phyloP scores from a whole-genome alignment of 2,329 filamentous ascomycete species.

The Fusarium burgessii region DNA sequence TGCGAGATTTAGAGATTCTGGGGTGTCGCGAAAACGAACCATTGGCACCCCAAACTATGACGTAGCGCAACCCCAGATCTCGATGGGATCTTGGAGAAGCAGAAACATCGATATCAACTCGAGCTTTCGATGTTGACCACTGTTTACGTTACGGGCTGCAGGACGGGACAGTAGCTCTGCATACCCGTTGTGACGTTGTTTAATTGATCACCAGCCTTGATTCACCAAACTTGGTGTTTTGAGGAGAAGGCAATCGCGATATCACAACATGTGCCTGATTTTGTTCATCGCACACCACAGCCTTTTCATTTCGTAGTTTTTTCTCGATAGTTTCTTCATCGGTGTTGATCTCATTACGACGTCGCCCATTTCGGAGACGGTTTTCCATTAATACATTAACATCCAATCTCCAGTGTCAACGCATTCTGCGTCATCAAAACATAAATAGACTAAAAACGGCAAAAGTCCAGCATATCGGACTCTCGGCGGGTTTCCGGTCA shows the following conservation, averaged over 20 bases:
- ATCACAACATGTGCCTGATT: slow-evolving; percentile 23
- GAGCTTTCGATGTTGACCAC: slow-evolving; percentile 16
- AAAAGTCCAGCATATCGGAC: background rate
- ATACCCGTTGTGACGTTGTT: slow-evolving; percentile 31
- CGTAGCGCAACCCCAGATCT: slow-evolving; percentile 41
- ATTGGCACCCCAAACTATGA: slow-evolving; percentile 41
- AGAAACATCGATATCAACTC: slow-evolving; percentile 24
- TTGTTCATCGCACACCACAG: slow-evolving; percentile 24
- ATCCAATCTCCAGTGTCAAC: background rate
- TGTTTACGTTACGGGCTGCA: background rate
- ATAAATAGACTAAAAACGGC: background rate
- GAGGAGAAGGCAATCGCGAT: slow-evolving; percentile 7
- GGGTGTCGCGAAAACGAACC: slow-evolving; percentile 20
- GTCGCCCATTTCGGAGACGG: slow-evolving; percentile 8
- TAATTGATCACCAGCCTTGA: slow-evolving; percentile 27
- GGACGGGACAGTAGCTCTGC: slow-evolving; percentile 25
- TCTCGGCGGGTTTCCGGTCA: background rate
- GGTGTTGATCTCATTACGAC: slow-evolving; percentile 4
- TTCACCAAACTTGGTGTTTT: slow-evolving; percentile 1
- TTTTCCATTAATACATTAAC: slow-evolving; percentile 4
- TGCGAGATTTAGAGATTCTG: slow-evolving; percentile 27
- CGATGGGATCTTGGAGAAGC: slow-evolving; percentile 28
- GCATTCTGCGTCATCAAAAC: background rate
- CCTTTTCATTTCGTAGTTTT: background rate
- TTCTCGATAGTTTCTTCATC: slow-evolving; percentile 1